Evolutionary conservation across 768 basidiomycete species (phyloP), one percentile per base, ranked within the genome.

Genomic region (Xerocomus brunneocitrinus): DNA sequence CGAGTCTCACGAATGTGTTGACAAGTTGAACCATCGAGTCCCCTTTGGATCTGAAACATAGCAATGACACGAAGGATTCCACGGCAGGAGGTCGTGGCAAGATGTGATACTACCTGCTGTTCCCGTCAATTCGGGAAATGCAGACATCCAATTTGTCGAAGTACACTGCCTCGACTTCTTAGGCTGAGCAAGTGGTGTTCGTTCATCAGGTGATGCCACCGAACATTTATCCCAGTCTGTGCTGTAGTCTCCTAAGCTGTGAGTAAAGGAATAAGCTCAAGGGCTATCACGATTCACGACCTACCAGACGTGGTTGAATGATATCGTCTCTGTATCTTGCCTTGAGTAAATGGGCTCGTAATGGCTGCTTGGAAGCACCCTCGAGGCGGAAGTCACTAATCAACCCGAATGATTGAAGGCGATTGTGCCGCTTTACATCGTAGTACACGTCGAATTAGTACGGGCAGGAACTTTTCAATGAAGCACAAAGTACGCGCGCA

Each of bases 101-200:
- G 48, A 54, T 35, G 32, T 39, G 25, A 53, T 47, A 5, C 10
- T 12, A 25, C 47, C 14, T n/a, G 13, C 9, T 16, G 13, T n/a
- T 4, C 10, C 48, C 10, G 24, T 45, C 39, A 19, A 53, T 27
- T 48, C 41, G n/a, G 48, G 36, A 44, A 53, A 43, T 25, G 47
- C 27, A 38, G 31, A 32, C 22, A 39, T 31, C 27, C 35, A 10
- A 25, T 46, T 46, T 16, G 60, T 27, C 8, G 40, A 49, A 36
- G 24, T 10, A 51, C 55, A 64, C 47, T 35, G 59, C 62, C 55
- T 52, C 28, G 2, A 39, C 53, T 42, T 50, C 46, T 60, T 47
- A 13, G 27, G 41, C 25, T 22, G 27, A 47, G 24, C 10, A 22
- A 35, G 43, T 31, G 25, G 12, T n/a, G 27, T 16, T 22, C 10